Conservation (phyloP, 768 basidiomycete genomes). For the Xanthoconium purpureum region DNA sequence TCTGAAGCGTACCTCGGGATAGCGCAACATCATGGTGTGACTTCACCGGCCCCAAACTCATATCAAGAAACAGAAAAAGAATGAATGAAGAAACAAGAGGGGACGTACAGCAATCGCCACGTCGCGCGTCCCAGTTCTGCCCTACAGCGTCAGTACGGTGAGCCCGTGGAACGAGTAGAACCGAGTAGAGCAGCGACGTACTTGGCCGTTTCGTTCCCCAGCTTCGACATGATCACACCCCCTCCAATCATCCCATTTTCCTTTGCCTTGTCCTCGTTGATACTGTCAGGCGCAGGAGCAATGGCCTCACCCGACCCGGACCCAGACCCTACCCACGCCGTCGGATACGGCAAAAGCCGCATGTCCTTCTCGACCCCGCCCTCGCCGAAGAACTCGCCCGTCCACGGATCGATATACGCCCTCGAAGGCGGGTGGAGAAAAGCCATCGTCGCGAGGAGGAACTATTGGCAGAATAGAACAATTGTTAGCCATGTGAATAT, state of each 20-base stretch:
- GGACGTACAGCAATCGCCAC: conserved; percentile 79
- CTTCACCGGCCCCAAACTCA: conserved; percentile 34
- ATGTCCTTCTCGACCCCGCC: conserved; percentile 32
- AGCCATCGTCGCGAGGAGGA: background rate
- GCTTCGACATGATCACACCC: conserved; percentile 87
- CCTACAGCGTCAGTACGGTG: conserved; percentile 37
- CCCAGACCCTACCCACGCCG: background rate
- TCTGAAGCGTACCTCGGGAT: conserved; percentile 63
- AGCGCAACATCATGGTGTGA: conserved; percentile 91
- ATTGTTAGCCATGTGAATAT: background rate
- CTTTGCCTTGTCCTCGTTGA: background rate
- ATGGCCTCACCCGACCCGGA: background rate
- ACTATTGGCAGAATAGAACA: background rate
- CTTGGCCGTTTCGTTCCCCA: conserved; percentile 92
- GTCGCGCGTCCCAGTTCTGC: conserved; percentile 86
- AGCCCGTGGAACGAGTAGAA: background rate
- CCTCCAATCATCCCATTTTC: conserved; percentile 24
- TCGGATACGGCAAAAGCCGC: conserved; percentile 21
- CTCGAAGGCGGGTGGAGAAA: too few relatives aligned
- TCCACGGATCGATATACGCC: too few relatives aligned
- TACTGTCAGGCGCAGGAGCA: background rate
- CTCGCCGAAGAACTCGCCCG: too few relatives aligned
- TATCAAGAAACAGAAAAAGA: background rate
- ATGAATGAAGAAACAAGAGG: background rate
- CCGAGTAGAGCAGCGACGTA: conserved; percentile 35